Evolutionary conservation across 345 rosid genomes (phyloP).

Genomic region (Syzygium jambos): DNA sequence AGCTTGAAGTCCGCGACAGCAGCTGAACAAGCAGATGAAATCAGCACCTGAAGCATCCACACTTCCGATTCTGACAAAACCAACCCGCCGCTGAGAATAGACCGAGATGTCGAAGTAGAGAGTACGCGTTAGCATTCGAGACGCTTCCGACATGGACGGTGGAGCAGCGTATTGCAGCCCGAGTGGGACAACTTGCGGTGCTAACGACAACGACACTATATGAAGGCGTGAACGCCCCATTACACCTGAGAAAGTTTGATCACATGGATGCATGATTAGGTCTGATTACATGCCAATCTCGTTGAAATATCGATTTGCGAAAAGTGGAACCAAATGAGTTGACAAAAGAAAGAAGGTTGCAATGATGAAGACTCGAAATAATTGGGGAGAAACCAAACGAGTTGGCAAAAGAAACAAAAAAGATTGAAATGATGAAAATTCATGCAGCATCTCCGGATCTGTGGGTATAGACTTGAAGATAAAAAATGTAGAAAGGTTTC

Average conservation of each 20-base stretch:
- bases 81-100: not conserved
- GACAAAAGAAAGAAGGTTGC: not conserved
- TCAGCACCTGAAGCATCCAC: not conserved
- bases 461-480: not conserved
- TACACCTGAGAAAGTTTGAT: not conserved
- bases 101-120: not conserved
- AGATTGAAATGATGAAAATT: not conserved
- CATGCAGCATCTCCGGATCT: fast-evolving
- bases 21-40: not conserved
- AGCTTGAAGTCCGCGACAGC: not conserved
- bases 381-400: not conserved
- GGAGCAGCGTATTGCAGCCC: not conserved
- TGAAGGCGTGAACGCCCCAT: not conserved
- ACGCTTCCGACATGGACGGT: not conserved
- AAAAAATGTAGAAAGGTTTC: not conserved
- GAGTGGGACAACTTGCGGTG: not conserved
- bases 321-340: not conserved
- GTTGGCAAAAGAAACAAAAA: not conserved
- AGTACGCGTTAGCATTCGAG: not conserved
- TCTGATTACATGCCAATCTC: not conserved
- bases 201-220: not conserved
- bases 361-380: not conserved
- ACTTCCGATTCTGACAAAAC: not conserved
- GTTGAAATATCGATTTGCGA: not conserved
- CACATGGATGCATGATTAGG: not conserved